These are phyloP conservation scores for Mycena rebaudengoi DNA, from an alignment of 768 basidiomycete species.

Conservation along the genomic window DNA sequence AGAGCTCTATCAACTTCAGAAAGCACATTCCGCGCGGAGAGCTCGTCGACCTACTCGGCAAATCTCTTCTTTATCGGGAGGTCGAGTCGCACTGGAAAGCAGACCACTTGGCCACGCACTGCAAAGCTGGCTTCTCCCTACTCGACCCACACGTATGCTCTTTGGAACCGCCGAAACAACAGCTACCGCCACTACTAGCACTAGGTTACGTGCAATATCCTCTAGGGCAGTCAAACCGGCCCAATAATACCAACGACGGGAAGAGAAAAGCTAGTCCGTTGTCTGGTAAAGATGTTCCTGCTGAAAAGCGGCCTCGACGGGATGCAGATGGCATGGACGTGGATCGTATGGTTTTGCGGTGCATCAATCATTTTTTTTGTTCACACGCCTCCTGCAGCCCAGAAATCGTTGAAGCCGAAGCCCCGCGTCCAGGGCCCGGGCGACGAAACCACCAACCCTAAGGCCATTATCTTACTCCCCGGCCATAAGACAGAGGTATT, in stretches of 20 bases:
- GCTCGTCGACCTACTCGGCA: conserved; percentile 80
- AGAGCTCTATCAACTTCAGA: conserved; percentile 70
- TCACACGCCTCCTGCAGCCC: too few relatives aligned
- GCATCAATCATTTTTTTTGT: too few relatives aligned
- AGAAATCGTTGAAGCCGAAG: conserved; percentile 43
- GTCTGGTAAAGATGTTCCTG: conserved; percentile 52
- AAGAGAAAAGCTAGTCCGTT: conserved; percentile 63
- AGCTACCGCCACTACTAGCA: conserved; percentile 21
- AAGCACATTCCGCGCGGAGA: conserved; percentile 86
- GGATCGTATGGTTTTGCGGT: conserved; percentile 48
- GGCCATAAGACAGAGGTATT: conserved; percentile 72
- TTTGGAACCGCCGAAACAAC: conserved; percentile 48
- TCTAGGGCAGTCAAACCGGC: conserved; percentile 6
- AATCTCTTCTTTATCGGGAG: conserved; percentile 84
- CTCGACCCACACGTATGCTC: conserved; percentile 80
- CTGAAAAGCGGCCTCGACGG: conserved; percentile 73
- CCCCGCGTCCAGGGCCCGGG: conserved; percentile 48
- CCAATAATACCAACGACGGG: background rate
- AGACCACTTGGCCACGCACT: conserved; percentile 66
- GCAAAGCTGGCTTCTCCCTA: conserved; percentile 78
- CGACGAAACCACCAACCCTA: conserved; percentile 51
- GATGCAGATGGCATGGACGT: conserved; percentile 52
- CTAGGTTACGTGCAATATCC: conserved; percentile 10
- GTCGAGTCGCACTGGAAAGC: conserved; percentile 85
- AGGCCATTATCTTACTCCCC: conserved; percentile 53